These are phyloP conservation scores for Tylopilus sp. DNA, from an alignment of 1,284 basidiomycete genomes.

Conservation along the genomic window DNA sequence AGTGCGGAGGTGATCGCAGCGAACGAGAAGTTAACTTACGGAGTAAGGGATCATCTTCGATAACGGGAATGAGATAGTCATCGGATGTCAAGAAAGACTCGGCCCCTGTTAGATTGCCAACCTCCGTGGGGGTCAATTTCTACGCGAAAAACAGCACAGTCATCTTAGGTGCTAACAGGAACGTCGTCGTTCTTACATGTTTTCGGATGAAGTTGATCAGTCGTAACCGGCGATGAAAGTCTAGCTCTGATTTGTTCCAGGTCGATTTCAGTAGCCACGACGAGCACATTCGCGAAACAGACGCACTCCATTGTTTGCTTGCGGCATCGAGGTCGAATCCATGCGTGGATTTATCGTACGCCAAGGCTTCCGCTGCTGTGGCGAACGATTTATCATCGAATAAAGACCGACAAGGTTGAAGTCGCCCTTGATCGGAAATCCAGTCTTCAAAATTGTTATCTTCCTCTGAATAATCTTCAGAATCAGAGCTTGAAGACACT, in stretches of 20 bases:
- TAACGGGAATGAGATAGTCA: conserved; percentile 70
- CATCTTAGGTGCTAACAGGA: conserved; percentile 12
- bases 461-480: conserved; percentile 46
- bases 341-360: conserved; percentile 61
- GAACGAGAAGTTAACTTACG: conserved; percentile 48
- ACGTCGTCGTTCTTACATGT: conserved; percentile 41
- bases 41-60: conserved; percentile 85
- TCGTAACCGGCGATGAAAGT: conserved; percentile 71
- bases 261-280: conserved; percentile 6
- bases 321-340: conserved; percentile 59
- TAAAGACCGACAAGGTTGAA: conserved; percentile 66
- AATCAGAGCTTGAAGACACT: conserved; percentile 21
- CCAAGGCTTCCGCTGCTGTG: conserved; percentile 58
- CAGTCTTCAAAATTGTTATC: conserved; percentile 80
- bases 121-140: conserved; percentile 49
- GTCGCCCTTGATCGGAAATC: conserved; percentile 61
- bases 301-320: conserved; percentile 52
- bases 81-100: conserved; percentile 71
- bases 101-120: conserved; percentile 47
- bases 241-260: conserved; percentile 40
- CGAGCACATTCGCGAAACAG: background rate
- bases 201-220: conserved; percentile 86
- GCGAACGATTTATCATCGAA: conserved; percentile 70
- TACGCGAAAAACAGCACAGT: conserved; percentile 26
- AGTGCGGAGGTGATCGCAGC: background rate